Conservation (phyloP, 2,329 filamentous ascomycete genomes). For the Paecilomyces sp. region DNA sequence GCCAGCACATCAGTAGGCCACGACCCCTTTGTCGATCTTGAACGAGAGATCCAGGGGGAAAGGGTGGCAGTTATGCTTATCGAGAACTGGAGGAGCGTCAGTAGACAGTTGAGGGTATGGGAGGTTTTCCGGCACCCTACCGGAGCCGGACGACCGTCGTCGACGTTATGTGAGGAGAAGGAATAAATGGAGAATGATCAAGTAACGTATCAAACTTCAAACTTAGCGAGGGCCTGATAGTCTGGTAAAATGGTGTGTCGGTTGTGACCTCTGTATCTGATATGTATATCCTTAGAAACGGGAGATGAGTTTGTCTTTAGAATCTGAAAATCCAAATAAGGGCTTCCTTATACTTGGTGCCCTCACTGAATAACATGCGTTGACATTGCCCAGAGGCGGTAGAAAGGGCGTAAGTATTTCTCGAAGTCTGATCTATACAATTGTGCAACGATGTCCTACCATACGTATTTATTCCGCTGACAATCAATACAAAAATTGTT, state of each 20-base stretch:
- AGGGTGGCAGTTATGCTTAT: conserved; percentile 27
- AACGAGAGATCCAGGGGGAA: conserved; percentile 18
- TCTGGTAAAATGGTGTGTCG: not conserved
- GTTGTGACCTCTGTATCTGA: not conserved
- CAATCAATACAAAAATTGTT: too few relatives aligned
- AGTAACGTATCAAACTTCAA: not conserved
- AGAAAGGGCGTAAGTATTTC: too few relatives aligned
- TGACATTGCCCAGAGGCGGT: too few relatives aligned
- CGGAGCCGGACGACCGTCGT: not conserved
- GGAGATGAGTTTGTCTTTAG: not conserved
- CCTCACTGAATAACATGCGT: not conserved
- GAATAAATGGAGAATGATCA: not conserved
- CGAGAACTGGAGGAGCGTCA: conserved; percentile 27
- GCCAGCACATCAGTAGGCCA: conserved; percentile 4
- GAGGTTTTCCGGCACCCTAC: conserved; percentile 5
- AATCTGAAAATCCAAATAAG: not conserved
- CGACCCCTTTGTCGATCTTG: conserved; percentile 10
- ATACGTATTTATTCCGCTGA: too few relatives aligned
- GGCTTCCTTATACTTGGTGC: not conserved
- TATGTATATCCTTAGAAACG: not conserved
- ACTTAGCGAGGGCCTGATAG: not conserved
- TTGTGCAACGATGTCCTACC: too few relatives aligned
- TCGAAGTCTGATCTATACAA: too few relatives aligned
- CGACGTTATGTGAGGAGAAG: not conserved
- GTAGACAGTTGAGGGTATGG: conserved; percentile 24